Percentiles rank a stretch among this genome's conserved stretches.
Conservation (phyloP, 352 stramenopile species). For the Globisporangium middletonii region DNA sequence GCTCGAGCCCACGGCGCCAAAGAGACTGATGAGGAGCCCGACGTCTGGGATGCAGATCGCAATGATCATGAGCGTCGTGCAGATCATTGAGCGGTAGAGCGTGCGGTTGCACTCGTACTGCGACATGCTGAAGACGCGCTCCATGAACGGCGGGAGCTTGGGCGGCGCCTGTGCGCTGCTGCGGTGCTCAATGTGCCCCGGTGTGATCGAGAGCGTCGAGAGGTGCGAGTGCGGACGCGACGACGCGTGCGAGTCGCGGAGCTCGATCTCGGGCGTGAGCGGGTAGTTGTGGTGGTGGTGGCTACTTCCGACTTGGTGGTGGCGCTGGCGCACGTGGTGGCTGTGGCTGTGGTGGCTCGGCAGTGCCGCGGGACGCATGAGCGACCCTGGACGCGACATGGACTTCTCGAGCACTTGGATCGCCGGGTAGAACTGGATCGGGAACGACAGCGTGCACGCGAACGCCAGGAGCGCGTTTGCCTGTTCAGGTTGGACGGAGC, state of each 20-base stretch:
- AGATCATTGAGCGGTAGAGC: constrained; percentile 79
- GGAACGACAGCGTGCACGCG: constrained; percentile 70
- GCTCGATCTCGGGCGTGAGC: neutral
- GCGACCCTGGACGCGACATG: constrained; percentile 36
- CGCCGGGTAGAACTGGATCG: constrained; percentile 77
- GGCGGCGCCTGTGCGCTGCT: neutral
- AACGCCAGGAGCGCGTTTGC: constrained; percentile 68
- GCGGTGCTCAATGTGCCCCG: neutral
- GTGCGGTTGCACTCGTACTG: constrained; percentile 78
- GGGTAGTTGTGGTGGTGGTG: neutral
- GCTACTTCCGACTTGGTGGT: neutral
- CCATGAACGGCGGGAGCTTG: constrained; percentile 21
- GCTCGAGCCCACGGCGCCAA: constrained; percentile 71
- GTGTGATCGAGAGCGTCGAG: neutral
- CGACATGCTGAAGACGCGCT: constrained; percentile 40
- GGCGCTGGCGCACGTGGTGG: neutral
- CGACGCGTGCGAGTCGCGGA: neutral
- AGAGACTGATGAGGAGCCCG: constrained; percentile 70
- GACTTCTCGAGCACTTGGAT: constrained; percentile 67
- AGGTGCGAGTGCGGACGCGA: constrained; percentile 1
- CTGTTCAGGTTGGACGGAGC: constrained; percentile 14
- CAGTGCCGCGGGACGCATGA: constrained; percentile 28
- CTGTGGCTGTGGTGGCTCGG: constrained; percentile 8
- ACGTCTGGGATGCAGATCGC: constrained; percentile 72
- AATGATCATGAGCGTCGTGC: constrained; percentile 63